Conservation (phyloP, 352 stramenopile species). For the Saprolegnia diclina region DNA sequence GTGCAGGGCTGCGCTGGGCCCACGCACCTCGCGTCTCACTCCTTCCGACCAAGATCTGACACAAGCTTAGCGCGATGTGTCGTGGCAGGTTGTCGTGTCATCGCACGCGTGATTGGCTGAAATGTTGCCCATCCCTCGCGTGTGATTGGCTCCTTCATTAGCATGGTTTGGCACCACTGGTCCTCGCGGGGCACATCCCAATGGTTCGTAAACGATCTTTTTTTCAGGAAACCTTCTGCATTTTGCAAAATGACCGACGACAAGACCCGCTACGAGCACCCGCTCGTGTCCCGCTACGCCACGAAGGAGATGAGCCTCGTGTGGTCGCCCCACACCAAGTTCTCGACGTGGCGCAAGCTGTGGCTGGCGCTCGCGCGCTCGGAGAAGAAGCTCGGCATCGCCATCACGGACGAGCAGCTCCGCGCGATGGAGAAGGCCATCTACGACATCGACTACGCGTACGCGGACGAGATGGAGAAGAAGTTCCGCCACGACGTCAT, state of each 20-base stretch:
- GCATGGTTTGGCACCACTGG: background rate
- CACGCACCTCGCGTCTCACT: too few species aligned
- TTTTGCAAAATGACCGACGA: conserved; percentile 20
- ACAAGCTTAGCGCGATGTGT: too few species aligned
- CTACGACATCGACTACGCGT: conserved; percentile 97
- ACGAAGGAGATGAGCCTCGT: conserved; percentile 99
- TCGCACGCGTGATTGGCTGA: too few species aligned
- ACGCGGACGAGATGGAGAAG: conserved; percentile 95
- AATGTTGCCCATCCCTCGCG: background rate
- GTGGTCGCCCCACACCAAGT: conserved; percentile 98
- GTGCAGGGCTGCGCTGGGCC: too few species aligned
- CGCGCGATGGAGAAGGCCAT: conserved; percentile 94
- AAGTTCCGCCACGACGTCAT: conserved; percentile 99
- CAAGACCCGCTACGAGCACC: conserved; percentile 76
- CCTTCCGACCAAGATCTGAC: too few species aligned
- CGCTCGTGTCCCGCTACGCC: conserved; percentile 91
- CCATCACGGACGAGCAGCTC: conserved; percentile 97
- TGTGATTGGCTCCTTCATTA: background rate
- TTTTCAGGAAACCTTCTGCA: too few species aligned
- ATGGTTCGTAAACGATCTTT: background rate
- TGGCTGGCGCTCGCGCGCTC: conserved; percentile 96
- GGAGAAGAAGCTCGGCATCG: conserved; percentile 96
- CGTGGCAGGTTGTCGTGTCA: too few species aligned
- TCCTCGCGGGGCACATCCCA: conserved; percentile 7
- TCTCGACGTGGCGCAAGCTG: conserved; percentile 97